These are phyloP conservation scores for Myxozyma udenii DNA, from an alignment of 805 yeast genomes.

Conservation along the genomic window DNA sequence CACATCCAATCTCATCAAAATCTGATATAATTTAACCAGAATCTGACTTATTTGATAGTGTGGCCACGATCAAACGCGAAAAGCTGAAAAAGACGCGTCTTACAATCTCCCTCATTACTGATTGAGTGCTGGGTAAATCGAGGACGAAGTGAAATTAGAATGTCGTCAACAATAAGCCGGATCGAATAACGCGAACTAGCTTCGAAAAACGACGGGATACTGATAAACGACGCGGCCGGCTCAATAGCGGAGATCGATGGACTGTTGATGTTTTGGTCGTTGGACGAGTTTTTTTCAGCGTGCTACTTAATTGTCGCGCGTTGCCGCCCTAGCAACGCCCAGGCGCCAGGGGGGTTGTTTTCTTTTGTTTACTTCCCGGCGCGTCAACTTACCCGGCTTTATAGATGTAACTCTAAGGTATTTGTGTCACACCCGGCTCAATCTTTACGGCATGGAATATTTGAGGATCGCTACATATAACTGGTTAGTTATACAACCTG, in stretches of 20 bases:
- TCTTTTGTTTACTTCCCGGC: slow-evolving; percentile 22
- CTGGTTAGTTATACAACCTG: no score
- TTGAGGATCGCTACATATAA: no score
- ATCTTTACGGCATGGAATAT: no score
- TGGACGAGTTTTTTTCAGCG: neutral
- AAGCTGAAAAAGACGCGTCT: slow-evolving; percentile 24
- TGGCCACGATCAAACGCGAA: neutral
- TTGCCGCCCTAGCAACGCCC: neutral
- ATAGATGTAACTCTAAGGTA: no score
- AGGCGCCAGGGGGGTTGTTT: slow-evolving; percentile 27
- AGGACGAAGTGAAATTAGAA: neutral
- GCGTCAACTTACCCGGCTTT: no score
- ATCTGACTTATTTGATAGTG: no score
- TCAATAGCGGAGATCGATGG: no score
- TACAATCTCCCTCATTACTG: slow-evolving; percentile 29
- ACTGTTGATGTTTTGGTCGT: neutral
- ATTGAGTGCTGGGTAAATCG: no score
- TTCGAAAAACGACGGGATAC: slow-evolving; percentile 1
- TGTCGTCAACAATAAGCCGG: neutral
- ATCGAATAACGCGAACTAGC: neutral
- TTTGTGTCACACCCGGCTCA: no score
- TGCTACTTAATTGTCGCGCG: neutral
- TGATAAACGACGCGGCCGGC: no score
- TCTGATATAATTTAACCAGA: neutral
- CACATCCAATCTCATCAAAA: neutral